Conservation (phyloP, 1,284 basidiomycete species). For the Pseudozyma sp. region DNA sequence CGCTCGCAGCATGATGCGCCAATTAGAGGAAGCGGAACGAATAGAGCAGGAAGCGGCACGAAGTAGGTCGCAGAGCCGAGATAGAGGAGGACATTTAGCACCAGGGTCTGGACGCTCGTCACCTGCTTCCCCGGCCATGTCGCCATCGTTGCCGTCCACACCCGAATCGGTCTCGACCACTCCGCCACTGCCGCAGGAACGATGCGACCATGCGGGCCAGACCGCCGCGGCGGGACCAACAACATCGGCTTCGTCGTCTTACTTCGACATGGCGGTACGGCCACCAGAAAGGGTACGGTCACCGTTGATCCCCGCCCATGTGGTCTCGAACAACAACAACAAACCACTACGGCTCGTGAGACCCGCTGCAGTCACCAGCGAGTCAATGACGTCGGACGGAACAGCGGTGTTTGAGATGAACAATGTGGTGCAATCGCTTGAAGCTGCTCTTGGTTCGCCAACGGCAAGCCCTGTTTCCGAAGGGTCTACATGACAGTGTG, state of each 20-base stretch:
- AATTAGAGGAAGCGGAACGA: slow-evolving; percentile 46
- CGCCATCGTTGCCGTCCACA: slow-evolving; percentile 24
- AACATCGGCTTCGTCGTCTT: slow-evolving; percentile 7
- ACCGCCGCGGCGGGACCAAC: background rate
- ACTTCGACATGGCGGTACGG: slow-evolving; percentile 15
- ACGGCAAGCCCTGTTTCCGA: background rate
- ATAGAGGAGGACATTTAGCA: background rate
- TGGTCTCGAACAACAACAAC: slow-evolving; percentile 1
- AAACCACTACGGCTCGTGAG: slow-evolving; percentile 3
- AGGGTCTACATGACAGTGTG: too few species aligned
- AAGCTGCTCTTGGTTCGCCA: slow-evolving; percentile 21
- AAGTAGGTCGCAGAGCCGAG: slow-evolving; percentile 20
- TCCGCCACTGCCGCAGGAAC: slow-evolving; percentile 15
- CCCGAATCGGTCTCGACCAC: slow-evolving; percentile 23
- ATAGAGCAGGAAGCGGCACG: slow-evolving; percentile 30
- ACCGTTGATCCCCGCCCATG: slow-evolving; percentile 35
- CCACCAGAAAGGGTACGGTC: slow-evolving; percentile 34
- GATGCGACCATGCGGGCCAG: background rate
- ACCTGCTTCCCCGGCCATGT: slow-evolving; percentile 21
- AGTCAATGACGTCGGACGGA: background rate
- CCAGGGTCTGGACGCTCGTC: slow-evolving; percentile 27
- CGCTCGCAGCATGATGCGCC: slow-evolving; percentile 48
- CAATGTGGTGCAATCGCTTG: slow-evolving; percentile 19
- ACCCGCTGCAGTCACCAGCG: slow-evolving; percentile 1
- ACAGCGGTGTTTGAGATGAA: slow-evolving; percentile 7